Evolutionary conservation across 2,329 filamentous ascomycete species (phyloP), one percentile per base, ranked within the genome.

Genomic region (Paramyrothecium sp.): DNA sequence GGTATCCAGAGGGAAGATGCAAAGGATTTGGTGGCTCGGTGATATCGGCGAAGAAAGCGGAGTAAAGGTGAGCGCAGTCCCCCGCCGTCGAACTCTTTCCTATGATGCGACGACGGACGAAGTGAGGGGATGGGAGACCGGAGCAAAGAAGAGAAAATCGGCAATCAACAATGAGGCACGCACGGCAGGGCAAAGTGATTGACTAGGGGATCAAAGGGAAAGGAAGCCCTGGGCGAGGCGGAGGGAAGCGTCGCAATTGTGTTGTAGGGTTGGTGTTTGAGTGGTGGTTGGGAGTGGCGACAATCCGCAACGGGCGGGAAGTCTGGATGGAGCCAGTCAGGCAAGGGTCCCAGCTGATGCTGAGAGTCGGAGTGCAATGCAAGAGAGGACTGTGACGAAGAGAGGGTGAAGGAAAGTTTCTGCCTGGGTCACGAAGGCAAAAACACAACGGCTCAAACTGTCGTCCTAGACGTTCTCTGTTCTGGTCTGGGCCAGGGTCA

Each of bases 371-470:
- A 56, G 56, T 16, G 13, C 13, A 44, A 19, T 16, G 38, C 13
- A 44, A 44, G 38, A 44, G 38, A 30, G 5, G 10, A 30, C 10
- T 30, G 26, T 10, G 26, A 30, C 38, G 38, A 44, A 12, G n/a
- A 38, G 30, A 47, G 51, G 53, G 56, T 51, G 53, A 54, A 53
- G 53, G n/a, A 57, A 59, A 60, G 57, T 71, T 69, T 69, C 64
- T 72, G 71, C 71, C 71, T 74, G 69, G 73, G 71, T 72, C 69
- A 71, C 60, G 66, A 65, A 67, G 53, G 54, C 53, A 44, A 44
- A 44, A 4, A 16, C 5, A 44, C 13, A 12, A 30, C 26, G 54
- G 53, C 53, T 7, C 5, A 44, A 19, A 19, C 5, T 44, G 38
- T 16, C 38, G 13, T 44, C 16, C 13, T 44, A 44, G 38, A 19